Base-by-base conservation (phyloP, 1,139 yeast genomes). In the Lodderomyces orthopsilosis region DNA sequence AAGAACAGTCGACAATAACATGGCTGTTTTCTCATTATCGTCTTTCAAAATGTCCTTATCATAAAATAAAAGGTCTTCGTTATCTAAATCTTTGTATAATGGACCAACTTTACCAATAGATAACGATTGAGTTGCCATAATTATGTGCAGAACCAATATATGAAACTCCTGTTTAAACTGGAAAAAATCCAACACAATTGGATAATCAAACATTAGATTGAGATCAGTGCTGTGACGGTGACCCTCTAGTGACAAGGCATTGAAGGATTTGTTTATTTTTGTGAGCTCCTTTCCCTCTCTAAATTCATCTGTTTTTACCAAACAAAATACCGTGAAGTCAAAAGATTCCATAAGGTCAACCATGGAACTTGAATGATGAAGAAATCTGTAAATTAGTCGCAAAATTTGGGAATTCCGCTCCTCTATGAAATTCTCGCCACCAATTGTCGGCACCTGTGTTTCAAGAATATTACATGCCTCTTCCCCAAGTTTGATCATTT, bases 131-230 rank as follows among this genome's bases (percentile, higher is more conserved):
- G 88, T 74, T 22, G 84, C 79, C 74, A 85, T 76, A 22, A 86
- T 71, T 13, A 88, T 69, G 23, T 76, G 75, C 6, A 82, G 69
- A 35, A 85, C 68, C 5, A 75, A 63, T 51, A 85, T 83, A 59
- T 89, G 93, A 36, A 87, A 62, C 17, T 78, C 73, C 57, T 89
- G 96, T 55, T 89, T 90, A 40, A 77, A 68, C 49, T 84, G 85
- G 57, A 84, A 78, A 58, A 87, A 88, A 42, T 88, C 95, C 30
- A 83, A 71, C 9, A 89, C 75, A 15, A 84, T 70, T 1, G 88
- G 85, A 52, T 83, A 75, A 41, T 80, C 80, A 52, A 77, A 69
- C 3, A 75, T 65, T 26, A 78, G 60, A 40, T 61, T 65, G 30
- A 62, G 51, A 7, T 47, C 39, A 10, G 51, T 43, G 19, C 28